Base-by-base conservation (phyloP, 176 grass and related monocot genomes). In the Pontederia paniculata region DNA sequence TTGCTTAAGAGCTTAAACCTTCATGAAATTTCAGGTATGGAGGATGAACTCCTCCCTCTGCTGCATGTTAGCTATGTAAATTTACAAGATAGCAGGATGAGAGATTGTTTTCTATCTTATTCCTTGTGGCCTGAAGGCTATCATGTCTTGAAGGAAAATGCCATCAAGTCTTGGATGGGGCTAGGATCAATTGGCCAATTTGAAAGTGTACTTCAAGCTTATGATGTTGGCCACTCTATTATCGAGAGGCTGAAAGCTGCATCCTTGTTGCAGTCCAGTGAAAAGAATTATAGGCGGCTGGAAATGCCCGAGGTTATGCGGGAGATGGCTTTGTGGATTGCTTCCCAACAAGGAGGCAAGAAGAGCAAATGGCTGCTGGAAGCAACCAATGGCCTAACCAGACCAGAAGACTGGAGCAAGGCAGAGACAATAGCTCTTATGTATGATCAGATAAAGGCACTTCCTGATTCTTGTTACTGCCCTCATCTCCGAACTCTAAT, bases 301-400 rank as follows among this genome's bases (percentile, higher is more conserved):
- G 72, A 53, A 44, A 17, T 83, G n/a, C 80, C 77, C 25, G 51
- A 77, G 45, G 45, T 77, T 10, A 69, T 83, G 10, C 52, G 65
- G 17, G 80, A 83, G 28, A 73, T 83, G 74, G 65, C 70, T 54
- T 21, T 73, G 9, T 77, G 74, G 74, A 83, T 73, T 23, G 76
- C 52, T 45, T 73, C 74, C 28, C 58, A 37, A 3, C 19, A 59
- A 10, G 50, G 19, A 15, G 22, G 67, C 13, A 62, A 23, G 15
- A 58, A 43, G 48, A 76, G 23, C 44, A 73, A 70, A 4, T 74
- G 74, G 47, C 21, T 73, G 45, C 58, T 77, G 44, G 52, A 63
- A 65, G 70, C 70, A 65, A 51, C 68, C 18, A 17, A 14, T 8
- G 68, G 62, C 23, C n/a, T 61, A n/a, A 57, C 70, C 44, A 62